Conservation (phyloP, 768 basidiomycete species). For the Kwoniella dejecticola region DNA sequence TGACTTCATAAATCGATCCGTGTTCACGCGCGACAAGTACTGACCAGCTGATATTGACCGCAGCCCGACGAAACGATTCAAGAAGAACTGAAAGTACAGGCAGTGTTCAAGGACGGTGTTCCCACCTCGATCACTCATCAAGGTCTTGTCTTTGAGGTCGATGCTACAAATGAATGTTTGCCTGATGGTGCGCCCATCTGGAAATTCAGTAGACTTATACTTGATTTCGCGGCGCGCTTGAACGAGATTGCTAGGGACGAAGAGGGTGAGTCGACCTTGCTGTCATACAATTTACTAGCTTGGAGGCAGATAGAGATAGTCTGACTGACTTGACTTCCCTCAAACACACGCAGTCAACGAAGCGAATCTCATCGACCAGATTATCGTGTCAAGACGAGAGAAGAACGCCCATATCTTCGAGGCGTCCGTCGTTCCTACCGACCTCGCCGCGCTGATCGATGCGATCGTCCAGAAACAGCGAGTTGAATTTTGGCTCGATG, state of each 20-base stretch:
- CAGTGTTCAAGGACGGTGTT: not conserved
- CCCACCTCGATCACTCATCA: not conserved
- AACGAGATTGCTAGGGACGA: not conserved
- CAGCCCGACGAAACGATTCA: not conserved
- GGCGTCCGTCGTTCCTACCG: not conserved
- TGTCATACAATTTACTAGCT: too few relatives aligned
- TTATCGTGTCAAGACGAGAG: not conserved
- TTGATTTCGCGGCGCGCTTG: not conserved
- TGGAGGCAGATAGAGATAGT: too few relatives aligned
- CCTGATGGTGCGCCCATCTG: not conserved
- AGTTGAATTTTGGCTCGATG: constrained; percentile 4
- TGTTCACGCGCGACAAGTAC: too few relatives aligned
- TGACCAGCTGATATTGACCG: not conserved
- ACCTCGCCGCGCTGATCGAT: not conserved
- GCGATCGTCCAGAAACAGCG: not conserved
- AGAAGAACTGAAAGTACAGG: not conserved
- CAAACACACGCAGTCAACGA: too few relatives aligned
- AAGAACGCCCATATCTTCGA: not conserved
- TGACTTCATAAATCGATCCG: too few relatives aligned
- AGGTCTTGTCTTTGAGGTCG: not conserved
- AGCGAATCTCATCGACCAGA: not conserved
- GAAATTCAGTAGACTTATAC: not conserved
- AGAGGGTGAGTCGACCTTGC: not conserved
- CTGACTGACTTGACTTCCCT: too few relatives aligned
- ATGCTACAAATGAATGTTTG: not conserved